phyloP scores from a whole-genome alignment of 208 protist genomes.

The Naegleria gruberi region DNA sequence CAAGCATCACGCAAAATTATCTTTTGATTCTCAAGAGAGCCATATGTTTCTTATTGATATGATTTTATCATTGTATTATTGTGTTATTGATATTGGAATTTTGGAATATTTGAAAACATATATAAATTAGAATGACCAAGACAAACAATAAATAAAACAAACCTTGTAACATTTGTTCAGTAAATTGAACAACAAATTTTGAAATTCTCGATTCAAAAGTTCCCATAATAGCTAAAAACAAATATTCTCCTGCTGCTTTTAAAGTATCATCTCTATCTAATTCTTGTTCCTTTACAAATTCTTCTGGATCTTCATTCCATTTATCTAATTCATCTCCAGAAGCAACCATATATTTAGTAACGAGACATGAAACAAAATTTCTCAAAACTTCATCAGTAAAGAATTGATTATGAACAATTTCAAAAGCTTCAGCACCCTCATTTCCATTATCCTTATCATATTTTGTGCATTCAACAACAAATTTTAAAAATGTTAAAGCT shows the following conservation, averaged over 20 bases:
- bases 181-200: not conserved
- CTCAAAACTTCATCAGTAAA: not conserved
- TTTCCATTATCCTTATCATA: not conserved
- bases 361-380: not conserved
- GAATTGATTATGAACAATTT: not conserved
- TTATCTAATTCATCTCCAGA: not conserved
- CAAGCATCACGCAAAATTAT: not conserved
- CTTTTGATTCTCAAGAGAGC: not conserved
- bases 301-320: slow-evolving; percentile 14
- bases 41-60: not conserved
- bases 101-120: not conserved
- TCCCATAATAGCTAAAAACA: not conserved
- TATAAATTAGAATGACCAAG: not conserved
- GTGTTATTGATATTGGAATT: too few species aligned
- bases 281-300: slow-evolving; percentile 20
- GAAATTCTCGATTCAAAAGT: not conserved
- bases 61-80: too few species aligned
- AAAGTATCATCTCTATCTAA: not conserved
- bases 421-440: not conserved
- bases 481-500: slow-evolving; percentile 5
- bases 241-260: not conserved
- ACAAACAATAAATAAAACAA: too few species aligned
- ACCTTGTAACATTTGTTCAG: not conserved
- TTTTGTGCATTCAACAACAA: not conserved
- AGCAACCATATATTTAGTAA: not conserved